Evolutionary conservation across 75 land plant genomes (phyloP).

Genomic region (Cunninghamia lanceolata): DNA sequence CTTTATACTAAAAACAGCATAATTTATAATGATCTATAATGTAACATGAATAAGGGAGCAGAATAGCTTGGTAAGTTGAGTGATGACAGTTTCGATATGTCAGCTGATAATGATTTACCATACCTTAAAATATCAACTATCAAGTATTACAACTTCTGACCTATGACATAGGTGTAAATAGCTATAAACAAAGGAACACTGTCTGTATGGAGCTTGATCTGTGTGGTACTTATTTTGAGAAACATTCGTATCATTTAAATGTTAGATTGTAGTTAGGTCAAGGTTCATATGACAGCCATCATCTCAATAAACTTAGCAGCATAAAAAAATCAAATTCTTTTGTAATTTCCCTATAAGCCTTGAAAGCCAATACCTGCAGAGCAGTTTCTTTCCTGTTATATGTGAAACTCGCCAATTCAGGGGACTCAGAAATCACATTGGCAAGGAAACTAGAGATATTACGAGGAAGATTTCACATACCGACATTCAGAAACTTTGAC

Average conservation of each 20-base stretch:
- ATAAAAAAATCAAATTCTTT: not conserved
- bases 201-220: not conserved
- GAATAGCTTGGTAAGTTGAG: not conserved
- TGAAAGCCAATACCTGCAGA: not conserved
- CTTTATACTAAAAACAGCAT: not conserved
- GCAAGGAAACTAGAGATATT: not conserved
- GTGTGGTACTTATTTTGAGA: not conserved
- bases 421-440: not conserved
- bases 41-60: not conserved
- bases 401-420: not conserved
- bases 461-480: not conserved
- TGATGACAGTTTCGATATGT: not conserved
- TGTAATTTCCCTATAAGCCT: not conserved
- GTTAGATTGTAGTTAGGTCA: not conserved
- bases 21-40: not conserved
- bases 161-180: not conserved
- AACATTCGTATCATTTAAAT: not conserved
- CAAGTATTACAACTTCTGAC: not conserved
- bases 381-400: not conserved
- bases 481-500: not conserved
- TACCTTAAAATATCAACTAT: not conserved
- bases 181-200: not conserved
- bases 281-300: not conserved
- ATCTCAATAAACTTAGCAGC: not conserved
- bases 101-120: not conserved